phyloP scores from a whole-genome alignment of 2,329 filamentous ascomycete genomes.

The Fusarium succisae region DNA sequence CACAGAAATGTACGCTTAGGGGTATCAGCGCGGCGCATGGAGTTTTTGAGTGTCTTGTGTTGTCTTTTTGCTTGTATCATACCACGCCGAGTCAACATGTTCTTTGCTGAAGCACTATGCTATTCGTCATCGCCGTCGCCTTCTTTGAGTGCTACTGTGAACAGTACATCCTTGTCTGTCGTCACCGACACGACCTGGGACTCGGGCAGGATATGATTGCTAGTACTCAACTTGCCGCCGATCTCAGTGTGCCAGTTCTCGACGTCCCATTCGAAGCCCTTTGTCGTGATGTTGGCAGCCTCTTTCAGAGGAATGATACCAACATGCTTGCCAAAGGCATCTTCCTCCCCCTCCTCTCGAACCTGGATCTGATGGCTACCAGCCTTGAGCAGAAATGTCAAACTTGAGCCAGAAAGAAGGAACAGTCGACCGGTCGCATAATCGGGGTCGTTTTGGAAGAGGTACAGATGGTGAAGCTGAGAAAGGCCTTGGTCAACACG shows the following conservation, averaged over 20 bases:
- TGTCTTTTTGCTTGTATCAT: constrained; percentile 26
- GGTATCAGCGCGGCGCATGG: constrained; percentile 44
- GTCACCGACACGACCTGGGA: constrained; percentile 69
- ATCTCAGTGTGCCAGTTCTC: constrained; percentile 80
- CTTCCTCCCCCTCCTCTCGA: constrained; percentile 57
- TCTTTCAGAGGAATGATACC: constrained; percentile 87
- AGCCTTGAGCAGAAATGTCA: constrained; percentile 81
- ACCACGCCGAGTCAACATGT: constrained; percentile 9
- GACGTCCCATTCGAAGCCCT: constrained; percentile 92
- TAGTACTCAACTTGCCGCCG: constrained; percentile 79
- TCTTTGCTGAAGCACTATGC: not conserved
- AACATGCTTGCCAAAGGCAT: constrained; percentile 77
- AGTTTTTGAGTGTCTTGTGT: constrained; percentile 35
- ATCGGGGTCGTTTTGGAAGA: constrained; percentile 63
- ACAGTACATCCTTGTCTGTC: constrained; percentile 72
- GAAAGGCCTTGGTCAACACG: constrained; percentile 93
- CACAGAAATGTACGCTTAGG: constrained; percentile 19
- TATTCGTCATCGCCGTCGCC: constrained; percentile 49
- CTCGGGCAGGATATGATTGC: constrained; percentile 74
- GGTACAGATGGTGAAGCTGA: constrained; percentile 84
- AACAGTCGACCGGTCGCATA: constrained; percentile 71
- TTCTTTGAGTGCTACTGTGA: constrained; percentile 73
- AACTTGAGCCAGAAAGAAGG: constrained; percentile 80
- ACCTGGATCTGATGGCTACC: constrained; percentile 76
- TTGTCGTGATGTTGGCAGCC: constrained; percentile 79